Evolutionary conservation across 2,329 filamentous ascomycete species (phyloP).

Genomic region (Fusarium concolor): DNA sequence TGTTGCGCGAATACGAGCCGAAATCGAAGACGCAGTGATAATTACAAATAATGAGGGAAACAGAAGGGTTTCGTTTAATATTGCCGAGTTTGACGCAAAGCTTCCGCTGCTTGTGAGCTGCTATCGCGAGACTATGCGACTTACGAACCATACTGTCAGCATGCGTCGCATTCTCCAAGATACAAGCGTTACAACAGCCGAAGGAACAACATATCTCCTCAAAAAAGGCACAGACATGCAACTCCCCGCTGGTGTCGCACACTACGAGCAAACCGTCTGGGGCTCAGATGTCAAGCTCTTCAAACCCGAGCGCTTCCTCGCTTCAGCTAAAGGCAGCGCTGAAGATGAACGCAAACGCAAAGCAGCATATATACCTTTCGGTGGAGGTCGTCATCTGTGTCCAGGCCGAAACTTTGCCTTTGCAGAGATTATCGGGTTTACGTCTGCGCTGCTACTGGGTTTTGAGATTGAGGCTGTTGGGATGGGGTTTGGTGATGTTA

Average conservation of each 20-base stretch:
- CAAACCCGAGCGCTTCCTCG: constrained; percentile 42
- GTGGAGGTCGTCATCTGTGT: constrained; percentile 50
- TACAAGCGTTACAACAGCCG: constrained; percentile 49
- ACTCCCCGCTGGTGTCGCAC: constrained; percentile 43
- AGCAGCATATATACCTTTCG: constrained; percentile 49
- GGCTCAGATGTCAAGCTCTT: constrained; percentile 41
- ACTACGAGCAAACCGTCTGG: constrained; percentile 41
- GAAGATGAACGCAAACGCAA: constrained; percentile 33
- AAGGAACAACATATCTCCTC: constrained; percentile 46
- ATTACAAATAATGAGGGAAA: neutral
- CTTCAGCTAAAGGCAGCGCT: neutral
- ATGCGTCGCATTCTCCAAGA: constrained; percentile 57
- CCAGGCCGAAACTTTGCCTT: constrained; percentile 52
- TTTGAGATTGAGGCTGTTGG: constrained; percentile 46
- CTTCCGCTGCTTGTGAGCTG: constrained; percentile 58
- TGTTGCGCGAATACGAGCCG: constrained; percentile 22
- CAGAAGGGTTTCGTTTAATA: constrained; percentile 49
- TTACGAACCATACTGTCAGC: constrained; percentile 53
- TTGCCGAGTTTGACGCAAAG: constrained; percentile 51
- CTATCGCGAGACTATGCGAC: constrained; percentile 59
- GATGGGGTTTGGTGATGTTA: constrained; percentile 31
- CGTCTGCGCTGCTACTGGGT: constrained; percentile 46
- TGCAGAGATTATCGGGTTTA: constrained; percentile 50
- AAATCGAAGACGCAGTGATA: constrained; percentile 27
- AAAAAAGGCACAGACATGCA: constrained; percentile 48